Evolutionary conservation across 2,329 filamentous ascomycete species (phyloP).

Genomic region (Scytalidium sp.): DNA sequence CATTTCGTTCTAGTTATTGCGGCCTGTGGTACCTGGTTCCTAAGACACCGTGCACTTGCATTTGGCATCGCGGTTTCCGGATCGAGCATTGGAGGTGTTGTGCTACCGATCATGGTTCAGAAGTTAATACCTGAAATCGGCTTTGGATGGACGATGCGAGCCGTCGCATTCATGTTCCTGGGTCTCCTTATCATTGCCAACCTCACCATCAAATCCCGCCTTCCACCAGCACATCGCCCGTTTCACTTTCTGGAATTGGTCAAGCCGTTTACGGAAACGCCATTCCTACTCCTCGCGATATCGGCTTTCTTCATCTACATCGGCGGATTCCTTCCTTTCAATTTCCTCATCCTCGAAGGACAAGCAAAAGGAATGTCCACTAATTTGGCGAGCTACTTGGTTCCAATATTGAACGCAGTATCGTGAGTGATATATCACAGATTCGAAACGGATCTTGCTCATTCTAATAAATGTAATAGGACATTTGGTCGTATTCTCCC

Average conservation of each 20-base stretch:
- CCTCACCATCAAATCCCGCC: constrained; percentile 26
- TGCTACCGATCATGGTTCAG: constrained; percentile 53
- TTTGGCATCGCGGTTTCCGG: constrained; percentile 43
- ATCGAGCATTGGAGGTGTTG: constrained; percentile 47
- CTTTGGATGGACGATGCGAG: constrained; percentile 53
- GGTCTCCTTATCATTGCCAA: constrained; percentile 28
- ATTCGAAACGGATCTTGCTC: not conserved
- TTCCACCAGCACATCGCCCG: constrained; percentile 1
- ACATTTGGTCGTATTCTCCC: constrained; percentile 53
- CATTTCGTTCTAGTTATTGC: constrained; percentile 37
- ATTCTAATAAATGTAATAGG: constrained; percentile 18
- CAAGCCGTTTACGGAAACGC: constrained; percentile 21
- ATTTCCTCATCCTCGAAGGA: constrained; percentile 39
- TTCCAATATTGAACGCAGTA: constrained; percentile 47
- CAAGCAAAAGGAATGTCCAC: constrained; percentile 39
- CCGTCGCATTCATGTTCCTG: constrained; percentile 49
- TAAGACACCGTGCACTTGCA: constrained; percentile 40
- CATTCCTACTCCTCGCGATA: constrained; percentile 29
- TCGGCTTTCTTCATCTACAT: constrained; percentile 39
- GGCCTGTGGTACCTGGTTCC: constrained; percentile 41
- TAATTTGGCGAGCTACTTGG: constrained; percentile 44
- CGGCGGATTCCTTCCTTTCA: constrained; percentile 32
- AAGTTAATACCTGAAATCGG: constrained; percentile 47
- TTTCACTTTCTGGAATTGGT: constrained; percentile 29
- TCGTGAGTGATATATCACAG: constrained; percentile 1